These are phyloP conservation scores for Phytopythium litorale DNA, from an alignment of 352 stramenopile species.

Conservation along the genomic window DNA sequence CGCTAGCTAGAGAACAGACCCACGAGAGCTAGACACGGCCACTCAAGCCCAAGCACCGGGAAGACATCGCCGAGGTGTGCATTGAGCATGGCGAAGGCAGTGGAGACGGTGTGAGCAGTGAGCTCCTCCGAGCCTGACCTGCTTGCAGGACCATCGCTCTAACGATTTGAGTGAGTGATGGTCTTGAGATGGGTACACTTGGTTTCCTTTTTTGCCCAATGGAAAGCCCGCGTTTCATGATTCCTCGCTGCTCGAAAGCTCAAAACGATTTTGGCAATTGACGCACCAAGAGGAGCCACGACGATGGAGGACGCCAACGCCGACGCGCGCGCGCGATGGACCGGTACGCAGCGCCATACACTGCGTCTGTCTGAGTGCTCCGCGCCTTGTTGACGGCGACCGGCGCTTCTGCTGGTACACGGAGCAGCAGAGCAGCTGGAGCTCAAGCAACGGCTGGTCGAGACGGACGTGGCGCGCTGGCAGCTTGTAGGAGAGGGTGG, in stretches of 20 bases:
- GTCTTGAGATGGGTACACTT: conserved; percentile 2
- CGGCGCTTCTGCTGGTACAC: background rate
- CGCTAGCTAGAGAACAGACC: too few relatives aligned
- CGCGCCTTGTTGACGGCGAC: background rate
- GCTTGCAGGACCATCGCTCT: background rate
- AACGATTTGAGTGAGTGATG: background rate
- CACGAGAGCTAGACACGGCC: too few relatives aligned
- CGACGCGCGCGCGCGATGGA: conserved; percentile 6
- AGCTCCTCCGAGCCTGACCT: too few relatives aligned
- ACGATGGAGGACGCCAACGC: conserved; percentile 3
- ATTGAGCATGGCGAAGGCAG: too few relatives aligned
- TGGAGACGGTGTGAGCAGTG: too few relatives aligned
- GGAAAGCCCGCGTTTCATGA: background rate
- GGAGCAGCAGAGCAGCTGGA: conserved; percentile 42
- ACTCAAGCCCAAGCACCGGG: too few relatives aligned
- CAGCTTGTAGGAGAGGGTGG: conserved; percentile 11
- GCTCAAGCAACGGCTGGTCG: conserved; percentile 50
- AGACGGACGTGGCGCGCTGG: conserved; percentile 45
- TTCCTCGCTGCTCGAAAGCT: background rate
- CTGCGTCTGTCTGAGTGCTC: background rate
- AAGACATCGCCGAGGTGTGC: too few relatives aligned
- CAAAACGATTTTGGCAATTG: background rate
- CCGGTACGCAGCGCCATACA: background rate
- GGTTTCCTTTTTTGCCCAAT: background rate
- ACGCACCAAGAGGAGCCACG: background rate